Evolutionary conservation across 306 rosid genomes (phyloP), one percentile per base, ranked within the genome.

Genomic region (Lagenaria siceraria): DNA sequence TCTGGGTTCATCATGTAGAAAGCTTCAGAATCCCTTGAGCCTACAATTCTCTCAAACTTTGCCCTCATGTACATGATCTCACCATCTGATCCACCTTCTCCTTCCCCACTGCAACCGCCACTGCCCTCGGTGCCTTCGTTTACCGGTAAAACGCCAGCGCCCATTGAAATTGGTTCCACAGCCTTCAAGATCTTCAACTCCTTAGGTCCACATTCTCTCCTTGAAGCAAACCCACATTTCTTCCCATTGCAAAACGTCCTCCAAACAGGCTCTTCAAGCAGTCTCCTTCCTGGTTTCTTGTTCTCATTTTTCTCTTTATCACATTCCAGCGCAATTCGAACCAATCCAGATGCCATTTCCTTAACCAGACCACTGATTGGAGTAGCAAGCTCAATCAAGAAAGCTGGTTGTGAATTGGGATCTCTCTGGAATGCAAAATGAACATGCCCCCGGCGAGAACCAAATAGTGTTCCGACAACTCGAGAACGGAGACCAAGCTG

Each of bases 1-100:
- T 96, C 98, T 21, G 99, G 99, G 77, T 96, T 96, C 98, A 96
- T 96, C 99, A 96, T 96, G 75, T 96, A 96, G 87, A 96, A 96
- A 77, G 98, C 99, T 69, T 96, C 99, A 72, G 99, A 96, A 75
- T 96, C 99, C 84, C 96, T 89, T 7, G 99, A 96, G 76, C 99
- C 99, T 49, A 96, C 97, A 79, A 96, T 87, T 78, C 99, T 89
- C 91, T 96, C 99, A 82, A 96, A 96, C 88, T 92, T 90, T 14
- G 98, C 99, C 55, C 99, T 90, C 99, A 92, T 92, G 68, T 96
- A 96, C 99, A 96, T 96, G 17, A 96, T 74, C 51, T 87, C 96
- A 22, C 89, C 89, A 60, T 77, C 92, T 75, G 88, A 82, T 64
- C 86, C 84, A 24, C 78, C 86, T 78, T 85, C 88, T 42, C 29